Evolutionary conservation across 768 basidiomycete species (phyloP).

Genomic region (Lepiota brunneoincarnata): DNA sequence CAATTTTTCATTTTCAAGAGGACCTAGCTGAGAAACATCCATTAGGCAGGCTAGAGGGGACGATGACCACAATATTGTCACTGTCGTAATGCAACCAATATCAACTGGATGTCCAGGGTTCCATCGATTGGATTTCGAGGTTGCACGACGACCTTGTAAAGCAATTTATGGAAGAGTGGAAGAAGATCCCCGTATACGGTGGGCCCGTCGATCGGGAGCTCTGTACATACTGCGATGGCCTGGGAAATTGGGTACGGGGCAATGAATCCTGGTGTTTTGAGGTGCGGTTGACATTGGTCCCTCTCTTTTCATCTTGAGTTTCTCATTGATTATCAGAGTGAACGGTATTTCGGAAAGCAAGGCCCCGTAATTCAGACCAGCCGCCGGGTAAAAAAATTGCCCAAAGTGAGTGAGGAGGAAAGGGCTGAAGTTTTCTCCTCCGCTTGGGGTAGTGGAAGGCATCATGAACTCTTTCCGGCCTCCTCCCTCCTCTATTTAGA

Average conservation of each 20-base stretch:
- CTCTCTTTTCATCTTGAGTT: too few relatives aligned
- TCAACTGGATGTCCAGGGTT: constrained; percentile 31
- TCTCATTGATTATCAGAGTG: too few relatives aligned
- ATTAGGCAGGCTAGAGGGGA: constrained; percentile 28
- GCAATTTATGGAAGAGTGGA: constrained; percentile 32
- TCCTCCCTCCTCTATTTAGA: too few relatives aligned
- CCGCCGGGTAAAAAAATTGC: too few relatives aligned
- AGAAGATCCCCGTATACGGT: constrained; percentile 39
- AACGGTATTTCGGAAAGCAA: too few relatives aligned
- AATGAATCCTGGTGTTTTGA: constrained; percentile 24
- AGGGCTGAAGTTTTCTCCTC: too few relatives aligned
- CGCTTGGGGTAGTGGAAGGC: too few relatives aligned
- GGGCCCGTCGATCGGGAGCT: constrained; percentile 38
- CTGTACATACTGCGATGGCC: constrained; percentile 38
- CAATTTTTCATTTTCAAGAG: constrained; percentile 23
- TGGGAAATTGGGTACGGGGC: constrained; percentile 51
- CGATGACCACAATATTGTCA: constrained; percentile 40
- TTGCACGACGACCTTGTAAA: constrained; percentile 33
- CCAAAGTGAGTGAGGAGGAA: too few relatives aligned
- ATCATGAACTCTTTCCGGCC: too few relatives aligned
- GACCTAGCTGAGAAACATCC: not conserved
- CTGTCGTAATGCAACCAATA: constrained; percentile 47
- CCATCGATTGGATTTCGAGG: constrained; percentile 35
- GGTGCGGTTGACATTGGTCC: too few relatives aligned
- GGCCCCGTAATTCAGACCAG: too few relatives aligned